Conservation (phyloP, 2,329 filamentous ascomycete genomes). For the Alternaria hordeiaustralica region DNA sequence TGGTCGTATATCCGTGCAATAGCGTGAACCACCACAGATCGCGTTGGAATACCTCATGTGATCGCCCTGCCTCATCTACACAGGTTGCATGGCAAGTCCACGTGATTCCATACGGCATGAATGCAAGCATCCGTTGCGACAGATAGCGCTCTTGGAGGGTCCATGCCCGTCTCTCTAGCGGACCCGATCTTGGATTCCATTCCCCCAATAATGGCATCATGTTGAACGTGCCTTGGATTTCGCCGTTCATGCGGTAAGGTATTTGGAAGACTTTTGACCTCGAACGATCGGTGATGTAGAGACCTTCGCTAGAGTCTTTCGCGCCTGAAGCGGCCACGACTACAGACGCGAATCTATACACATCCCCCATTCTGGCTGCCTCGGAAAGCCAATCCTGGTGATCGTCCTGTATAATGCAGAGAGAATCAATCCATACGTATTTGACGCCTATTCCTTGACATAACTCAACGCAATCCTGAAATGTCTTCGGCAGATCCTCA, state of each 20-base stretch:
- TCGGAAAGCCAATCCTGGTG: accelerated
- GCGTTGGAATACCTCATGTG: too few species aligned
- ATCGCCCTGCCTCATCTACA: background rate
- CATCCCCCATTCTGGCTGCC: background rate
- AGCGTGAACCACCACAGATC: too few species aligned
- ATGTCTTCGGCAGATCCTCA: background rate
- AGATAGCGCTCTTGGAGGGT: background rate
- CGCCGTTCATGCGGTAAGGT: accelerated
- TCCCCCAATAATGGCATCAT: background rate
- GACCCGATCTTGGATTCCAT: background rate
- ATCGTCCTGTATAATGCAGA: background rate
- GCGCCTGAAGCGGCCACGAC: background rate
- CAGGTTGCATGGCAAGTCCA: accelerated
- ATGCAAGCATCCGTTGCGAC: background rate
- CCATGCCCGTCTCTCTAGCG: background rate
- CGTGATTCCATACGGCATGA: background rate
- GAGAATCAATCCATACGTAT: background rate
- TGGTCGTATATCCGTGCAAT: too few species aligned
- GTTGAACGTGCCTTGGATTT: background rate
- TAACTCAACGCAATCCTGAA: accelerated
- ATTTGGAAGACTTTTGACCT: accelerated
- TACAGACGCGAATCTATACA: accelerated
- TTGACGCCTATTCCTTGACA: accelerated
- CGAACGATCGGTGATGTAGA: background rate
- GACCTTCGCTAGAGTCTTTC: background rate